Conservation (phyloP, 768 basidiomycete genomes). For the Pisolithus orientalis region DNA sequence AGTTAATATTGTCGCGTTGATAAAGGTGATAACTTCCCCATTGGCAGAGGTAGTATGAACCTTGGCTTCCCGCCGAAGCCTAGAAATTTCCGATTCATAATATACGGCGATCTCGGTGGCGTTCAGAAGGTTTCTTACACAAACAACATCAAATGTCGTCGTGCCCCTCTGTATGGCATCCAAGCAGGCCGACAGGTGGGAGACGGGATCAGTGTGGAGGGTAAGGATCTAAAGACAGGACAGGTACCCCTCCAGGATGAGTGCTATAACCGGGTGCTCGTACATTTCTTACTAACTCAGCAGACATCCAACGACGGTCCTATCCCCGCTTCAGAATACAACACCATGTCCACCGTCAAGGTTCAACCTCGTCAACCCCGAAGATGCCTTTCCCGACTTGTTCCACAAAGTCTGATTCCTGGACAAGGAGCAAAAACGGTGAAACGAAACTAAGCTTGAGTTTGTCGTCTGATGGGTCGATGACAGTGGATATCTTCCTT, state of each 20-base stretch:
- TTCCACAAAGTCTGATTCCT: slow-evolving; percentile 60
- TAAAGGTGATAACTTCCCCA: slow-evolving; percentile 46
- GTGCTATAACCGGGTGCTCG: neutral
- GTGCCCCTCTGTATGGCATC: slow-evolving; percentile 43
- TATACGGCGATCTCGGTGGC: slow-evolving; percentile 53
- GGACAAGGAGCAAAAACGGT: slow-evolving; percentile 52
- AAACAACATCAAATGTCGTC: slow-evolving; percentile 54
- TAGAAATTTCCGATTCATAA: slow-evolving; percentile 54
- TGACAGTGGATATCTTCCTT: slow-evolving; percentile 45
- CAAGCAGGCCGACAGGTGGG: slow-evolving; percentile 43
- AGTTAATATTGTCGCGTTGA: slow-evolving; percentile 64
- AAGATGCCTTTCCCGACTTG: slow-evolving; percentile 61
- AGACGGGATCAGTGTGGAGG: slow-evolving; percentile 55
- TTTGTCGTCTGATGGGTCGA: slow-evolving; percentile 34
- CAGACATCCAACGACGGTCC: slow-evolving; percentile 66
- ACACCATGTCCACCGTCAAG: slow-evolving; percentile 72
- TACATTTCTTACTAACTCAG: slow-evolving; percentile 40
- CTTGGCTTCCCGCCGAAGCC: slow-evolving; percentile 49
- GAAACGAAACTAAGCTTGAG: slow-evolving; percentile 53
- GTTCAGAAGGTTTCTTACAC: slow-evolving; percentile 49
- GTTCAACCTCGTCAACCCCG: slow-evolving; percentile 55
- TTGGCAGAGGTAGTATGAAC: slow-evolving; percentile 3
- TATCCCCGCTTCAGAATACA: slow-evolving; percentile 56
- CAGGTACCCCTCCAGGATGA: neutral
- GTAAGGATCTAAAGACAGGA: slow-evolving; percentile 42